Conservation (phyloP, 177 flowering plant species). For the Vitis hybrid region DNA sequence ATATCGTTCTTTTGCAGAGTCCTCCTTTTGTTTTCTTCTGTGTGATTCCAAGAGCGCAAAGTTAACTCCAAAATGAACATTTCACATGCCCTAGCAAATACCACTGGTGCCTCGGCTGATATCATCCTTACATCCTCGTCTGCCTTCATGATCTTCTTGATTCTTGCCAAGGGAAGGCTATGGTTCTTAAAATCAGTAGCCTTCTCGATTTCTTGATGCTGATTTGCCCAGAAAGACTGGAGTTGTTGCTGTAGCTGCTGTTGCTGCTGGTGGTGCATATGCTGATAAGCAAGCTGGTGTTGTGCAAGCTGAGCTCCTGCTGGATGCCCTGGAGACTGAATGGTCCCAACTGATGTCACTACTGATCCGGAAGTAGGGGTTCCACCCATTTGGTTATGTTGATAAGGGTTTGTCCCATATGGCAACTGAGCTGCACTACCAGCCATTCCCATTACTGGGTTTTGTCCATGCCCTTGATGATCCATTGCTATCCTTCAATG, state of each 20-base stretch:
- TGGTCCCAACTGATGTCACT: constrained; percentile 30
- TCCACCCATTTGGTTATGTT: constrained; percentile 37
- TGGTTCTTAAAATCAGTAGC: constrained; percentile 58
- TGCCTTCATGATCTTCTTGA: constrained; percentile 68
- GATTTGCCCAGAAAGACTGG: constrained; percentile 44
- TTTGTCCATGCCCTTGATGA: constrained; percentile 52
- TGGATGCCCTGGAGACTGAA: constrained; percentile 29
- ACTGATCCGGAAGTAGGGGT: constrained; percentile 21
- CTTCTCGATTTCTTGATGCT: constrained; percentile 43
- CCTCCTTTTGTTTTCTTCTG: constrained; percentile 57
- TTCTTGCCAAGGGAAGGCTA: constrained; percentile 56
- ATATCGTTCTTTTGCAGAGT: constrained; percentile 60
- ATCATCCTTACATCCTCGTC: constrained; percentile 67
- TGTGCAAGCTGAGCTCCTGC: constrained; percentile 34
- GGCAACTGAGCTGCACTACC: constrained; percentile 36
- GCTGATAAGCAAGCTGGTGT: constrained; percentile 48
- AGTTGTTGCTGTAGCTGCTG: constrained; percentile 50
- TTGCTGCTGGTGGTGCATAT: constrained; percentile 47
- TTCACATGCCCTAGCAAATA: constrained; percentile 64
- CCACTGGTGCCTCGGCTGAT: constrained; percentile 59
- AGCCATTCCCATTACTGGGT: constrained; percentile 26
- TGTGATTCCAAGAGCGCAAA: constrained; percentile 54
- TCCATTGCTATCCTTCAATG: constrained; percentile 34
- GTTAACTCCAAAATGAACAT: constrained; percentile 62
- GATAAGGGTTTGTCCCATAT: constrained; percentile 34